A percentile compares a stretch with the other conserved stretches of the same genome.
Evolutionary conservation across 805 yeast species (phyloP).

Genomic region (Candida awuae): DNA sequence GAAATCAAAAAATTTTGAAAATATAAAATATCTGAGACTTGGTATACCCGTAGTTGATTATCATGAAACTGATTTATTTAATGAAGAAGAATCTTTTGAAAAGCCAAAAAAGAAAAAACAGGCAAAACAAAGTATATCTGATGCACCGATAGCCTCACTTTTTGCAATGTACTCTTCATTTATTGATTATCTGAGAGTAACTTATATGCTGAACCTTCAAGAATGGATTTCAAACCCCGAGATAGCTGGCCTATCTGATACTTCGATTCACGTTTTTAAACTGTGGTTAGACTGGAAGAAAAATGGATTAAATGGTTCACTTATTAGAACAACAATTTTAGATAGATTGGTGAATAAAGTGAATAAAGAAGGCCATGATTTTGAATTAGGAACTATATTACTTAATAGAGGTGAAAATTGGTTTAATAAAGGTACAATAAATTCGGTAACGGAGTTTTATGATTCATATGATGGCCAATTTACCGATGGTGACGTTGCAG

Average conservation of each 20-base stretch:
- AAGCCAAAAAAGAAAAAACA: too few species aligned
- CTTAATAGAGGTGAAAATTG: constrained; percentile 1
- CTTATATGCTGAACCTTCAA: constrained; percentile 12
- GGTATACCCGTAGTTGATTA: constrained; percentile 5
- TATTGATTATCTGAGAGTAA: constrained; percentile 20
- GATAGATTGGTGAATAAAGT: background rate
- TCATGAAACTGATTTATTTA: background rate
- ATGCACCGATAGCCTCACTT: constrained; percentile 23
- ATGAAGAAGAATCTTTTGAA: too few species aligned
- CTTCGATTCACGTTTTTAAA: constrained; percentile 18
- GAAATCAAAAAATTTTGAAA: constrained; percentile 1
- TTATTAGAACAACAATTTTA: constrained; percentile 14
- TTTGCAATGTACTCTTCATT: constrained; percentile 27
- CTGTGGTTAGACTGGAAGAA: constrained; percentile 28
- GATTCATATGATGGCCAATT: background rate
- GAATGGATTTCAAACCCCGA: constrained; percentile 12
- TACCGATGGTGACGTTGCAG: background rate
- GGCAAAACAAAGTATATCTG: constrained; percentile 19
- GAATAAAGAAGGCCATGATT: constrained; percentile 7
- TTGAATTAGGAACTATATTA: constrained; percentile 7
- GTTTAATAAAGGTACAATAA: too few species aligned
- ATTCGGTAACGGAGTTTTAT: background rate
- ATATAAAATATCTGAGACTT: constrained; percentile 5
- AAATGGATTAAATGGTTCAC: constrained; percentile 20
- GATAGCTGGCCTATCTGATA: constrained; percentile 8